Conservation (phyloP, 2,329 filamentous ascomycete species). For the Diaporthe amygdali region DNA sequence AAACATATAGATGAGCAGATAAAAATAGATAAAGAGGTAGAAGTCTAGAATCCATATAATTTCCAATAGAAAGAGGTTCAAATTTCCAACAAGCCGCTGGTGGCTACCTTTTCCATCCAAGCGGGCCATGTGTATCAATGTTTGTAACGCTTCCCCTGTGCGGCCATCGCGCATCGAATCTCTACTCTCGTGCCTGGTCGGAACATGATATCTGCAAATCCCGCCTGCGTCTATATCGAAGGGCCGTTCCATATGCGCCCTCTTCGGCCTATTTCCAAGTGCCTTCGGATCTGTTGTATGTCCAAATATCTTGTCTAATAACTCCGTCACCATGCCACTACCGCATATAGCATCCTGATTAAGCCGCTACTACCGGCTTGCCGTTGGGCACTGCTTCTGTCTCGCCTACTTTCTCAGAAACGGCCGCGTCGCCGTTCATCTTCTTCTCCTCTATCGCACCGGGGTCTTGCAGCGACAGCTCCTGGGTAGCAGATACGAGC, state of each 20-base stretch:
- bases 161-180: background rate
- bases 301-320: background rate
- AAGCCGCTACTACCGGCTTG: conserved; percentile 18
- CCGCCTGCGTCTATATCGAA: background rate
- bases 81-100: background rate
- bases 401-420: conserved; percentile 30
- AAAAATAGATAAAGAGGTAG: background rate
- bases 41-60: background rate
- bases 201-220: background rate
- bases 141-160: background rate
- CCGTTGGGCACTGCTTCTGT: background rate
- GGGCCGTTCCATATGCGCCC: background rate
- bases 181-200: background rate
- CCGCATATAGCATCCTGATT: background rate
- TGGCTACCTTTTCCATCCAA: background rate
- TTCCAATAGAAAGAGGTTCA: background rate
- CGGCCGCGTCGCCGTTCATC: conserved; percentile 24
- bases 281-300: background rate
- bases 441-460: background rate
- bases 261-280: background rate
- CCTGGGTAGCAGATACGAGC: conserved; percentile 20
- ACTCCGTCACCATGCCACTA: background rate
- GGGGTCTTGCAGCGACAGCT: conserved; percentile 28
- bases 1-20: background rate
- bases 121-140: background rate